Evolutionary conservation across 306 rosid species (phyloP).

Genomic region (Canavalia ensiformis): DNA sequence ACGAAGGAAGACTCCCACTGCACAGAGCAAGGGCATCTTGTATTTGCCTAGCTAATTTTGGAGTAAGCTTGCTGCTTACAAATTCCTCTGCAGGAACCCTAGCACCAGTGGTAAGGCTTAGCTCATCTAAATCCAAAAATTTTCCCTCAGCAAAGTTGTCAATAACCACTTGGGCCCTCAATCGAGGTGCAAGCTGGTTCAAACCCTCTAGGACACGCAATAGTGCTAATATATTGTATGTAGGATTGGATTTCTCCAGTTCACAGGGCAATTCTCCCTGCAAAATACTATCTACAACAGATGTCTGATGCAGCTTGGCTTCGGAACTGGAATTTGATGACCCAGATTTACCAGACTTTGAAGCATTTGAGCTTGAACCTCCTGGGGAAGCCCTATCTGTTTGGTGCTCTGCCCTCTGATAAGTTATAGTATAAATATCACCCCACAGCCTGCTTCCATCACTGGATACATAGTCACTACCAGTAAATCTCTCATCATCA

Average conservation of each 20-base stretch:
- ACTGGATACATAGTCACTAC: slow-evolving; percentile 75
- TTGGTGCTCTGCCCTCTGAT: slow-evolving; percentile 88
- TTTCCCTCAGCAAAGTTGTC: slow-evolving; percentile 85
- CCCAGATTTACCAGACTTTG: slow-evolving; percentile 72
- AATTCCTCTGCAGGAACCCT: slow-evolving; percentile 83
- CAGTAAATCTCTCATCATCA: slow-evolving; percentile 92
- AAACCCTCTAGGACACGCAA: slow-evolving; percentile 94
- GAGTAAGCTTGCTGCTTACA: slow-evolving; percentile 94
- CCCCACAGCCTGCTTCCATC: slow-evolving; percentile 99
- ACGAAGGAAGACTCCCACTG: slow-evolving; percentile 98
- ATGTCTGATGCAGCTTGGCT: slow-evolving; percentile 66
- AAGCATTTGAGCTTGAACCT: slow-evolving; percentile 69
- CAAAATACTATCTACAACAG: slow-evolving; percentile 91
- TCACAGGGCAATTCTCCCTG: slow-evolving; percentile 98
- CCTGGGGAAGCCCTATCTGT: slow-evolving; percentile 71
- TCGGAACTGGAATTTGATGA: slow-evolving; percentile 72
- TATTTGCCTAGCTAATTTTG: slow-evolving; percentile 94
- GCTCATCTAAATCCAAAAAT: slow-evolving; percentile 66
- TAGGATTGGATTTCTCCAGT: slow-evolving; percentile 88
- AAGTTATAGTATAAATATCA: slow-evolving; percentile 87
- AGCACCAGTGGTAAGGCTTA: slow-evolving; percentile 62
- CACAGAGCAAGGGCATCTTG: slow-evolving; percentile 99
- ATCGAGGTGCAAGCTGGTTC: slow-evolving; percentile 93
- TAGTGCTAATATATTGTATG: slow-evolving; percentile 85
- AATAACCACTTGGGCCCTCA: slow-evolving; percentile 75